Evolutionary conservation across 495 filamentous ascomycete species (phyloP), one percentile per base, ranked within the genome.

Genomic region (Penicillium lividum): DNA sequence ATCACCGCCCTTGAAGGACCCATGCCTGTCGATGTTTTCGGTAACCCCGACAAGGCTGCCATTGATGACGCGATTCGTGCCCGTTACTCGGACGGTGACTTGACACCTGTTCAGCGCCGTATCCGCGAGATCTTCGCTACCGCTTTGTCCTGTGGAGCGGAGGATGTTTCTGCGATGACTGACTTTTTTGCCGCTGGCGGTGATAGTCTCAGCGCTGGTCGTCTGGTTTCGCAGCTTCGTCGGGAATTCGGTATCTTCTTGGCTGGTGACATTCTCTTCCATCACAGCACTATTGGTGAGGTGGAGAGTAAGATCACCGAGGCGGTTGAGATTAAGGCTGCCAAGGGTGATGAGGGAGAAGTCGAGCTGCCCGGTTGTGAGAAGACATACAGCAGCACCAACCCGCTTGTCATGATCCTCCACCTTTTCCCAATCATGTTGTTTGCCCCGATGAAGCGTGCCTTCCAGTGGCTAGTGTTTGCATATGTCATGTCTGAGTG

Each of bases 161-260:
- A 62, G 4, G 69, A 74, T 16, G 62, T 77, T 28, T 56, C 57
- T 13, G 38, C 47, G 1, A 29, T 61, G 5, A 69, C 70, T 1
- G 68, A 76, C 54, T 80, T 80, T 49, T 79, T 80, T 61, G 66
- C 70, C 7, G 67, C 77, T 25, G 77, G 77, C 3, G 77, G 77
- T 38, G 73, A 78, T 38, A 79, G 77, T 55, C 62, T 80, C 7
- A 64, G 58, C 15, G 77, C 77, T 18, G 77, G 77, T 18, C 68
- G 66, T 40, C 62, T 80, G 5, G 59, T 78, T 15, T 77, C 77
- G 0, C 51, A 64, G 2, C 61, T 80, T 15, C 71, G 77, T 31
- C 66, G 65, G 27, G 64, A 73, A 44, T 76, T 77, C 15, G 54
- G 58, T 29, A 52, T 74, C 3, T 67, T 66, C 27, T 56, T 78